A percentile compares a stretch with the other conserved stretches of the same genome.
phyloP scores from a whole-genome alignment of 805 yeast genomes.

The Sungouiozyma intestinalis region DNA sequence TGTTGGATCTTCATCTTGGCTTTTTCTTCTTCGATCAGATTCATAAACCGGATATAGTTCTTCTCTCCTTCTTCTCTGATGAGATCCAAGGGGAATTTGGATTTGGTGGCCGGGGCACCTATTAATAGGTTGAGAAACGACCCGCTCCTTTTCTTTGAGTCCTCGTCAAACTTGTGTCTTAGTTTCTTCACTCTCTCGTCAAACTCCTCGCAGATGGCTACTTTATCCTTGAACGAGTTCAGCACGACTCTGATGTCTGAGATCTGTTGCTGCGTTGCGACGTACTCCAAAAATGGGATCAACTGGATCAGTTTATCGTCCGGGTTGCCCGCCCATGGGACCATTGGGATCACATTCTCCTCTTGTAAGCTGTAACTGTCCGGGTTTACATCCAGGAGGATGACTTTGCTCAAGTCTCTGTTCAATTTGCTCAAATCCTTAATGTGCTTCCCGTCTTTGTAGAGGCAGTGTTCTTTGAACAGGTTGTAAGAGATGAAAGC shows the following conservation, averaged over 20 bases:
- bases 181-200: conserved; percentile 63
- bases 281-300: conserved; percentile 88
- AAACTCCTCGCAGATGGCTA: conserved; percentile 67
- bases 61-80: conserved; percentile 89
- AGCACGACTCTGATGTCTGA: conserved; percentile 87
- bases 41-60: conserved; percentile 74
- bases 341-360: conserved; percentile 80
- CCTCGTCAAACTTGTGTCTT: conserved; percentile 59
- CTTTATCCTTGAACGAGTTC: conserved; percentile 56
- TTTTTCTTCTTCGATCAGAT: conserved; percentile 77
- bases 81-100: conserved; percentile 63
- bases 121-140: conserved; percentile 51
- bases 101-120: conserved; percentile 37
- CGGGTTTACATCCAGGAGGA: conserved; percentile 69
- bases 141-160: conserved; percentile 36
- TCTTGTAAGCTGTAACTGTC: conserved; percentile 75
- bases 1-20: conserved; percentile 50
- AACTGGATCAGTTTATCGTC: conserved; percentile 71
- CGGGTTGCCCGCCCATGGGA: conserved; percentile 77
- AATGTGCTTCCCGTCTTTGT: conserved; percentile 78
- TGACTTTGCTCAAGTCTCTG: conserved; percentile 76
- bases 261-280: conserved; percentile 68
- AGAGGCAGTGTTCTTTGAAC: conserved; percentile 78
- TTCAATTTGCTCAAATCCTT: conserved; percentile 86
- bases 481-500: conserved; percentile 81